phyloP scores from a whole-genome alignment of 1,139 yeast genomes.

The Magnusiomyces suaveolens region DNA sequence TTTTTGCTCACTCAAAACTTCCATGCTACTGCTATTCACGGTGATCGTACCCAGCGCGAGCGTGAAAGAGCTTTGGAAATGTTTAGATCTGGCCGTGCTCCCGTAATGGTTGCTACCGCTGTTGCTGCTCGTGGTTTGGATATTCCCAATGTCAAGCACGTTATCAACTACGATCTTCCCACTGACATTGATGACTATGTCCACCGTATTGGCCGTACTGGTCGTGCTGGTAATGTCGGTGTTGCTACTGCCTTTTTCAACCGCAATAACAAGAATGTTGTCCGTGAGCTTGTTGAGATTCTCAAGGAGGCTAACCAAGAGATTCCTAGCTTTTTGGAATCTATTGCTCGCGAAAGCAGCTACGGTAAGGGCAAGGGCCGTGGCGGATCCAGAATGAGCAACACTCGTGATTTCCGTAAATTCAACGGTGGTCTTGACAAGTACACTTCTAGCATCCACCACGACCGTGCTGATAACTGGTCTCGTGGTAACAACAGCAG shows the following conservation, averaged over 20 bases:
- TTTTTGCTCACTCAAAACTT: slow-evolving; percentile 80
- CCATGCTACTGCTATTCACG: slow-evolving; percentile 98
- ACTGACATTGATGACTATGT: slow-evolving; percentile 96
- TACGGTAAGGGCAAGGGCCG: slow-evolving; percentile 51
- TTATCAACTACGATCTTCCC: slow-evolving; percentile 93
- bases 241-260: slow-evolving; percentile 96
- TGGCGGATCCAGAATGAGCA: slow-evolving; percentile 30
- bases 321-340: slow-evolving; percentile 78
- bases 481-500: slow-evolving; percentile 29
- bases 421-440: slow-evolving; percentile 29
- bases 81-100: slow-evolving; percentile 78
- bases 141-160: slow-evolving; percentile 97
- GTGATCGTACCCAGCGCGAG: slow-evolving; percentile 96
- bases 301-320: slow-evolving; percentile 96
- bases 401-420: slow-evolving; percentile 33
- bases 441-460: slow-evolving; percentile 27
- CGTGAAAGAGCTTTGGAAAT: slow-evolving; percentile 94
- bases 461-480: slow-evolving; percentile 21
- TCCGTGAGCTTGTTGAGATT: slow-evolving; percentile 78
- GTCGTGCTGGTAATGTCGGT: slow-evolving; percentile 99
- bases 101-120: slow-evolving; percentile 94
- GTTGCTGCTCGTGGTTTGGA: slow-evolving; percentile 99
- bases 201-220: slow-evolving; percentile 99
- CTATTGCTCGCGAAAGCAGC: slow-evolving; percentile 60
- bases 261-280: slow-evolving; percentile 87